A percentile compares a stretch with the other conserved stretches of the same genome.
Evolutionary conservation across 768 basidiomycete genomes (phyloP).

Genomic region (Russula earlei): DNA sequence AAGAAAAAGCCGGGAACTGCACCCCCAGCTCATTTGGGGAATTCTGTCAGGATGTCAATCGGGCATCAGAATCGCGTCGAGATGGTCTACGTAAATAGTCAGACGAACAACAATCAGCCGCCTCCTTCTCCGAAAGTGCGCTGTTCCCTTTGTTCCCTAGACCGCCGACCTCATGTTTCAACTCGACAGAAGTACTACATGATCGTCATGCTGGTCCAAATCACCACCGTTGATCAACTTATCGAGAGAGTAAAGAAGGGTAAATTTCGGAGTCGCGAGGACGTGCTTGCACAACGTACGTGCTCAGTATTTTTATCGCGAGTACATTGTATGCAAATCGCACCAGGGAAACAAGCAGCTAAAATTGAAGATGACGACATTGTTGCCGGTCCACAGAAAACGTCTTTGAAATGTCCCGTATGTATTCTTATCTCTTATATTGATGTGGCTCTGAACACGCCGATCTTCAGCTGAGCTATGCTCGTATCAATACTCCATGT

Average conservation of each 20-base stretch:
- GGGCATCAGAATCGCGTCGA: slow-evolving; percentile 60
- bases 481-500: slow-evolving; percentile 74
- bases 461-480: slow-evolving; percentile 60
- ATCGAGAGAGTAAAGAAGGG: slow-evolving; percentile 61
- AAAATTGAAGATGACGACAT: slow-evolving; percentile 82
- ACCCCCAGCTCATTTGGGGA: slow-evolving; percentile 70
- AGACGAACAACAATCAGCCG: slow-evolving; percentile 33
- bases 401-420: slow-evolving; percentile 93
- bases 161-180: not conserved
- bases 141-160: not conserved
- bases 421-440: slow-evolving; percentile 24
- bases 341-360: slow-evolving; percentile 44
- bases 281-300: slow-evolving; percentile 62
- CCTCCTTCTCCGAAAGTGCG: slow-evolving; percentile 63
- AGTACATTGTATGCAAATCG: not conserved
- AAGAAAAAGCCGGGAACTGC: slow-evolving; percentile 95
- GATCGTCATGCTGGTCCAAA: slow-evolving; percentile 75
- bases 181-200: slow-evolving; percentile 76
- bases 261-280: slow-evolving; percentile 52
- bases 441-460: not conserved
- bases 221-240: slow-evolving; percentile 57
- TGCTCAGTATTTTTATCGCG: slow-evolving; percentile 10
- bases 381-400: slow-evolving; percentile 76
- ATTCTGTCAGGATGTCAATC: slow-evolving; percentile 33
- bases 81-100: slow-evolving; percentile 86